Evolutionary conservation across 768 basidiomycete species (phyloP).

Genomic region (Pleurotus salmoneostramineus): DNA sequence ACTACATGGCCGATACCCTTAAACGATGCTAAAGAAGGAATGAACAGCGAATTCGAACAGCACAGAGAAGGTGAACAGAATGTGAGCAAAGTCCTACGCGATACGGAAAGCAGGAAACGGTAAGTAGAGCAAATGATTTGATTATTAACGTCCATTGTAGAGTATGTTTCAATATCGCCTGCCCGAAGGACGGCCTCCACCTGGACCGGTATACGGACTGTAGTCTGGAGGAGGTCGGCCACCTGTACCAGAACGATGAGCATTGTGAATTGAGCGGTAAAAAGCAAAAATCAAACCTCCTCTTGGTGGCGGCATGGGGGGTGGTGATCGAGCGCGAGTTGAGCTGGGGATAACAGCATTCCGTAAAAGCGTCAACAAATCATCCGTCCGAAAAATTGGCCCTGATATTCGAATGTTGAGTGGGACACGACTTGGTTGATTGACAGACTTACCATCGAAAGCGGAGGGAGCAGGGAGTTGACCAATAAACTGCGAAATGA

Average conservation of each 20-base stretch:
- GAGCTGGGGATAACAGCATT: conserved; percentile 77
- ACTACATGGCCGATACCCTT: too few relatives aligned
- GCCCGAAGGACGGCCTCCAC: conserved; percentile 18
- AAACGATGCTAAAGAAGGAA: too few relatives aligned
- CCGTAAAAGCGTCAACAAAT: conserved; percentile 81
- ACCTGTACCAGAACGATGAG: conserved; percentile 24
- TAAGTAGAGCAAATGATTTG: too few relatives aligned
- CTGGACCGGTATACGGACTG: conserved; percentile 80
- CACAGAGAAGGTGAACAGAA: too few relatives aligned
- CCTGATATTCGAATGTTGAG: conserved; percentile 38
- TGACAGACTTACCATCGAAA: conserved; percentile 75
- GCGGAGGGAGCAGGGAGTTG: conserved; percentile 63
- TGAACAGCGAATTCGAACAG: too few relatives aligned
- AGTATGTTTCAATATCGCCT: neutral
- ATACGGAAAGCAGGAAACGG: too few relatives aligned
- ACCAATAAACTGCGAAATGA: conserved; percentile 83
- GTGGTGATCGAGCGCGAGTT: conserved; percentile 51
- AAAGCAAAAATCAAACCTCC: conserved; percentile 28
- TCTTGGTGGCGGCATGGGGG: conserved; percentile 51
- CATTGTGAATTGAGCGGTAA: conserved; percentile 1
- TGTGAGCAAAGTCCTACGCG: too few relatives aligned
- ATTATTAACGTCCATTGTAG: too few relatives aligned
- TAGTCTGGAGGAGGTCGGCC: conserved; percentile 85
- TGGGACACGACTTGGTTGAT: too few relatives aligned
- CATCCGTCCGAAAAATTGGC: conserved; percentile 86